Evolutionary conservation across 75 land plant genomes (phyloP), one percentile per base, ranked within the genome.

Genomic region (Sequoia sempervirens): DNA sequence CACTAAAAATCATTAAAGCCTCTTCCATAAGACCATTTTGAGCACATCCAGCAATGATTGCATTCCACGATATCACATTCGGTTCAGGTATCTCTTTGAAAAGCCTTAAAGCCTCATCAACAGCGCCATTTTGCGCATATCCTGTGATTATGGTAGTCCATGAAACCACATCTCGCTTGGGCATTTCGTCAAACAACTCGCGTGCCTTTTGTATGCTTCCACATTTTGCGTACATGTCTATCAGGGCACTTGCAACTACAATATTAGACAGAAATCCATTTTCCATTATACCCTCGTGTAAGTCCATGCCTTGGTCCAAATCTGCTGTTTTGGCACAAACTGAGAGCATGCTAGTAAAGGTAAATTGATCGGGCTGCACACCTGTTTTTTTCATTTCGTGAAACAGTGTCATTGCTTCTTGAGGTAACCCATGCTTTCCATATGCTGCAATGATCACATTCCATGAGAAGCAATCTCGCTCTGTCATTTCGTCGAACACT

Each of bases 91-190:
- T 91, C 72, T 80, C 46, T n/a, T 86, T 43, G 74, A 89, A 64
- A 66, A 70, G 23, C 28, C 83, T 84, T 4, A 85, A 32, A 4
- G 92, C 89, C 75, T 88, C 86, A 45, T 86, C 79, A 37, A 78
- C 84, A 14, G 84, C 79, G 38, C 88, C 88, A 54, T 54, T 79
- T 74, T 88, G 86, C 46, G 90, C 90, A 88, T 85, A 91, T 37
- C 91, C 94, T 66, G 88, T 91, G 20, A 95, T 90, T 88, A 95
- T 84, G 50, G 87, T 69, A 84, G 88, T 92, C 95, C 95, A 95
- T 3, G 95, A 88, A 43, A 91, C 92, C 72, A 89, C 85, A 76
- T 86, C 89, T n/a, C 75, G 52, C 47, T 84, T 73, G 6, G 89
- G 64, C 81, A 88, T 20, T 43, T 74, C 86, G 26, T 72, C 66